Percentiles rank a stretch among this genome's conserved stretches.
Conservation (phyloP, 345 rosid species). For the Bruguiera gymnorhiza region DNA sequence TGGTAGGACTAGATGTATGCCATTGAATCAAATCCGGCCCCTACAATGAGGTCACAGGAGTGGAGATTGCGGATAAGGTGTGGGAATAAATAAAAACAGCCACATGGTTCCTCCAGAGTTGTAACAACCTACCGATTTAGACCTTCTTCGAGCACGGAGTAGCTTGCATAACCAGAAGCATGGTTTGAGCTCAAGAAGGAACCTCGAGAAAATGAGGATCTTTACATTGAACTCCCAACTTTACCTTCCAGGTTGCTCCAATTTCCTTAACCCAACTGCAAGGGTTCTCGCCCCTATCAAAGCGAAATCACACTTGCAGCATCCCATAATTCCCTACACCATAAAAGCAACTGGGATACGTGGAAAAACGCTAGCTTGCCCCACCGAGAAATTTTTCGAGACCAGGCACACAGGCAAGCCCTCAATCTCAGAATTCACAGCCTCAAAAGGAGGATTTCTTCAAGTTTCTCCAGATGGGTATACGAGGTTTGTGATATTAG, state of each 20-base stretch:
- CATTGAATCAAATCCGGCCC: too few relatives aligned
- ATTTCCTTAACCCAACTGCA: slow-evolving; percentile 7
- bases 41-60: too few relatives aligned
- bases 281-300: slow-evolving; percentile 9
- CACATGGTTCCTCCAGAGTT: not conserved
- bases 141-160: too few relatives aligned
- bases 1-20: too few relatives aligned
- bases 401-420: not conserved
- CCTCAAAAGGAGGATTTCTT: slow-evolving; percentile 12
- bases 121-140: too few relatives aligned
- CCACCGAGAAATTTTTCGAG: not conserved
- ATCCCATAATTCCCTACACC: too few relatives aligned
- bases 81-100: slow-evolving; percentile 6
- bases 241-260: slow-evolving; percentile 14
- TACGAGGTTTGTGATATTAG: slow-evolving; percentile 41
- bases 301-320: not conserved
- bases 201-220: slow-evolving; percentile 32
- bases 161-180: too few relatives aligned
- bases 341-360: too few relatives aligned
- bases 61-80: slow-evolving; percentile 6
- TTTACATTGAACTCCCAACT: slow-evolving; percentile 22
- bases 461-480: slow-evolving; percentile 22
- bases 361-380: not conserved
- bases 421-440: slow-evolving; percentile 1
- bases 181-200: not conserved